Evolutionary conservation across 176 grass and related monocot genomes (phyloP).

Genomic region (Oryza australiensis): DNA sequence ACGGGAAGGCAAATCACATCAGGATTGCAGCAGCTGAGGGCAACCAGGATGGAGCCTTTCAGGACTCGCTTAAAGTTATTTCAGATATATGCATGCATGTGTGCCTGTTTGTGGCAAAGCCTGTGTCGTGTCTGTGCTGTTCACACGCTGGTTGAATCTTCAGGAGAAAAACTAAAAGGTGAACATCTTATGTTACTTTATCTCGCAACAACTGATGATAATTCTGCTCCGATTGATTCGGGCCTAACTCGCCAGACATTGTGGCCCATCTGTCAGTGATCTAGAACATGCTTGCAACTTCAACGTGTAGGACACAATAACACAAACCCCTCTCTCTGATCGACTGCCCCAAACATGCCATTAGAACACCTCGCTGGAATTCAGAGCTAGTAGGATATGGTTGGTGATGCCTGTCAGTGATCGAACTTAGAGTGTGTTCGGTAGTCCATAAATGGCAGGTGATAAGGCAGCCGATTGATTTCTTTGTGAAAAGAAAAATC

Average conservation of each 20-base stretch:
- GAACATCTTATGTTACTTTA: not conserved
- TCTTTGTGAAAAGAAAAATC: no score
- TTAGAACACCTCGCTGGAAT: conserved; percentile 27
- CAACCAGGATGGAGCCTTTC: not conserved
- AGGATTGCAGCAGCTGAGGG: conserved; percentile 20
- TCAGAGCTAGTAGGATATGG: not conserved
- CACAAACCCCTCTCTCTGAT: not conserved
- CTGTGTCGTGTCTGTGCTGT: not conserved
- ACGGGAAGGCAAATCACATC: conserved; percentile 7
- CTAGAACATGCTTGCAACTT: not conserved
- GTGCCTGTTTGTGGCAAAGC: conserved; percentile 11
- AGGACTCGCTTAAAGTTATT: not conserved
- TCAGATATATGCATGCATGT: not conserved
- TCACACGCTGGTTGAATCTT: not conserved
- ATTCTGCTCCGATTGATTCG: not conserved
- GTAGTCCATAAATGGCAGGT: no score
- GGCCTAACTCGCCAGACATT: not conserved
- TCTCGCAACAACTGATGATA: not conserved
- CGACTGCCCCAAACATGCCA: not conserved
- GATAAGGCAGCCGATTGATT: no score
- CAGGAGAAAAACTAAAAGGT: not conserved
- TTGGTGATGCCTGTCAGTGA: not conserved
- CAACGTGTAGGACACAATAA: not conserved
- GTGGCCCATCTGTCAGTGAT: not conserved
- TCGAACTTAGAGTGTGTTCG: no score